These are phyloP conservation scores for Ophiosphaerella herpotricha DNA, from an alignment of 2,329 filamentous ascomycete genomes.

Conservation along the genomic window DNA sequence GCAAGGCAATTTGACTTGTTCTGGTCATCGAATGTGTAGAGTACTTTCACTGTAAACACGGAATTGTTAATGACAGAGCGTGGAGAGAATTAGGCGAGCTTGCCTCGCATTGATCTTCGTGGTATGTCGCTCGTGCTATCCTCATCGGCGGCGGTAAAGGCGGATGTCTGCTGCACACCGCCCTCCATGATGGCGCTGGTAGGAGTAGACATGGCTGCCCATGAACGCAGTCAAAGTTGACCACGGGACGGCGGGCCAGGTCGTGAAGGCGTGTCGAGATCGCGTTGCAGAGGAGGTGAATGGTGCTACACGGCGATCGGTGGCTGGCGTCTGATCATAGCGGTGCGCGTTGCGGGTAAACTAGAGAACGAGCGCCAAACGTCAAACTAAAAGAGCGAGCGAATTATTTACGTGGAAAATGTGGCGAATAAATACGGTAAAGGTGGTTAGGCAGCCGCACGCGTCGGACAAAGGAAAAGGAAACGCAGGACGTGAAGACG, in stretches of 20 bases:
- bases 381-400: slow-evolving; percentile 12
- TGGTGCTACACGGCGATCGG: slow-evolving; percentile 33
- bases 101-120: slow-evolving; percentile 54
- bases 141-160: slow-evolving; percentile 28
- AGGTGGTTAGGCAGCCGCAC: slow-evolving; percentile 18
- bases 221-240: slow-evolving; percentile 11
- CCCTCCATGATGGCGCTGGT: slow-evolving; percentile 25
- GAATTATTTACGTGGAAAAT: not conserved
- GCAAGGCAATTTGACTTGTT: slow-evolving; percentile 89
- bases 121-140: slow-evolving; percentile 40
- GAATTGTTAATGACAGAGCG: slow-evolving; percentile 20
- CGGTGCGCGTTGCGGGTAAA: slow-evolving; percentile 36
- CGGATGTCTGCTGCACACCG: slow-evolving; percentile 26
- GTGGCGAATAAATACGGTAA: slow-evolving; percentile 3
- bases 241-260: slow-evolving; percentile 17
- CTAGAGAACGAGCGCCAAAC: slow-evolving; percentile 17
- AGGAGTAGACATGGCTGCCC: slow-evolving; percentile 43
- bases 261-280: slow-evolving; percentile 18
- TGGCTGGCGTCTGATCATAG: slow-evolving; percentile 45
- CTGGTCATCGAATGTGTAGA: slow-evolving; percentile 93
- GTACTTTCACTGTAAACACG: slow-evolving; percentile 76
- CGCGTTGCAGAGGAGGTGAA: slow-evolving; percentile 31
- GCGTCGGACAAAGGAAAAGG: slow-evolving; percentile 17
- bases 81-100: slow-evolving; percentile 20
- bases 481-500: not conserved